Base-by-base conservation (phyloP, 257 asterid species). In the Nicotiana tabacum region DNA sequence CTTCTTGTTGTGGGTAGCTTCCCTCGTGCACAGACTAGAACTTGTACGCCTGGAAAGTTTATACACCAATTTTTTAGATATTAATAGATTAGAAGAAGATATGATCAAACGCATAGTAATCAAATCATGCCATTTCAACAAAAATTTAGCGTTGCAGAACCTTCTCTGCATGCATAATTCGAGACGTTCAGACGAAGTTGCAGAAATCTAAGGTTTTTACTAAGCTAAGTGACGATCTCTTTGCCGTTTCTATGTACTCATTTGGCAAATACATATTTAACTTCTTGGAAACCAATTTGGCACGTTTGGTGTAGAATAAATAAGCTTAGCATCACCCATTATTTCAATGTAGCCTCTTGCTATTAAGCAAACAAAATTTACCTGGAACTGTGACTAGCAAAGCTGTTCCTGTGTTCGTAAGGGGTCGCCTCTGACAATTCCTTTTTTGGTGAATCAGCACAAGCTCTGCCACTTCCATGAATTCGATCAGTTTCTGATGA, bases 381-480 rank as follows among this genome's bases (percentile, higher is more conserved):
- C 98, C 97, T 93, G 86, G 94, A 90, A 46, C 87, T 87, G 72
- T 84, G 91, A 88, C 87, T 83, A 30, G 83, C 88, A 21, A 89
- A 87, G 90, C 85, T 90, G 86, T 82, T 88, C 83, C 93, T 89
- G 37, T 88, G 85, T 83, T 87, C 91, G 62, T 77, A 16, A 17
- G 85, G 56, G 35, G 82, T 82, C 82, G 69, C 58, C 65, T 87
- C 90, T 29, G 86, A 78, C 24, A 86, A 76, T 60, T 76, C 87
- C 18, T 69, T 65, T 81, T 61, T 80, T 0, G 80, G 55, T 58
- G 84, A 77, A 77, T 87, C 88, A 9, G 55, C 82, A 66, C 12
- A 56, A 65, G 79, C 84, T 67, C 21, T 67, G 21, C 13, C 84
- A 62, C 66, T 66, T 46, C 55, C 77, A 48, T 84, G 57, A 58